Evolutionary conservation across 768 basidiomycete genomes (phyloP), one percentile per base, ranked within the genome.

Genomic region (Steccherinum ochraceum): DNA sequence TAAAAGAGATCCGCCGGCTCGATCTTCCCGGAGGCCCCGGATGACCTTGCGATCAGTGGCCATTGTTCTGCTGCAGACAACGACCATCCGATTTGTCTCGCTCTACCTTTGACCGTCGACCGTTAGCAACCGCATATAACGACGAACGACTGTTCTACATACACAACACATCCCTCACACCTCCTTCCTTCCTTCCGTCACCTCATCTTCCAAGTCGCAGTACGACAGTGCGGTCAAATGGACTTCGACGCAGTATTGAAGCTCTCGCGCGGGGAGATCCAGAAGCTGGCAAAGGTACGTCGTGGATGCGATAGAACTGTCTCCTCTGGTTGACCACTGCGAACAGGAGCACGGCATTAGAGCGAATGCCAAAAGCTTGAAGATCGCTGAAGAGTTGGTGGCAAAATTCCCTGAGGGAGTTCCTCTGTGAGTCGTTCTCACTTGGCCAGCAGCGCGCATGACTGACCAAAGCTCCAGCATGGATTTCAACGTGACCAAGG

Each of bases 331-430:
- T 2, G 3, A 24, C 3, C 46, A 3, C 46, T 24, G 46, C 12
- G 12, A 18, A 19, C 30, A 35, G 30, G 7, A 16, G 7, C 7
- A 35, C 30, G 24, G 25, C n/a, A 25, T 53, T 19, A 40, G 40
- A 26, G 46, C 52, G 10, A 49, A 53, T 41, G 24, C 25, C 7
- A 53, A 49, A 21, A 49, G 26, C 5, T 7, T 20, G 2, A 16
- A 25, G 10, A 49, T 53, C 3, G 45, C 49, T 16, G n/a, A 48
- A 12, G 45, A 52, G 20, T 35, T 52, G 45, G 25, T 52, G 12
- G 43, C 13, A 16, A 44, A 44, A 20, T 45, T 24, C 27, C 50
- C 44, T 27, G 20, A 24, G 10, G 50, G 42, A 13, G 42, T 45
- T 12, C 41, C 41, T 21, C 25, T 13, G 49, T 50, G 23, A 18